Evolutionary conservation across 1,284 basidiomycete species (phyloP).

Genomic region (Marasmius fiardii): DNA sequence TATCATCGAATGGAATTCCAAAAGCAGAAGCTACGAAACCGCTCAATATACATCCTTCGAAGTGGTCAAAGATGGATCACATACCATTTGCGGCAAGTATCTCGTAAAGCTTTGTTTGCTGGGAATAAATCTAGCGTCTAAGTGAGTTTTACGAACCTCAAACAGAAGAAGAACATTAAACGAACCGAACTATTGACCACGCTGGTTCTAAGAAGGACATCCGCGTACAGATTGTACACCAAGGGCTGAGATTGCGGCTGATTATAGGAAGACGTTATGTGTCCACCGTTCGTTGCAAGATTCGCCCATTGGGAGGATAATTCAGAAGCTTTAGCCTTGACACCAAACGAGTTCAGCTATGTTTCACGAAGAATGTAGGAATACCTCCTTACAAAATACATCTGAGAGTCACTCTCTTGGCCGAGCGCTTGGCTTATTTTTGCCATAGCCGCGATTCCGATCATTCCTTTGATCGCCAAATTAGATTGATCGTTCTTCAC

Average conservation of each 20-base stretch:
- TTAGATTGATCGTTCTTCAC: constrained; percentile 26
- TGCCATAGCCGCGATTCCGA: constrained; percentile 38
- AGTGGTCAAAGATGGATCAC: neutral
- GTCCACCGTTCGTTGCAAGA: neutral
- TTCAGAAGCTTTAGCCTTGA: constrained; percentile 6
- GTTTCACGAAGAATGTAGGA: neutral
- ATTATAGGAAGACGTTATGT: constrained; percentile 5
- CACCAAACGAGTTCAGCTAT: neutral
- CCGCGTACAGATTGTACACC: constrained; percentile 13
- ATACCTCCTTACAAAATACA: constrained; percentile 23
- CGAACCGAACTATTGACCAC: constrained; percentile 6
- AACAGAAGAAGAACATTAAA: neutral
- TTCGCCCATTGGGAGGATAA: constrained; percentile 4
- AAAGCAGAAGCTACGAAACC: neutral
- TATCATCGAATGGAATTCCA: constrained; percentile 4
- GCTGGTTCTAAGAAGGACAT: constrained; percentile 7
- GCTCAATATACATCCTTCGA: neutral
- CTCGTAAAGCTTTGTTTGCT: constrained; percentile 6
- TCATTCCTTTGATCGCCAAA: constrained; percentile 38
- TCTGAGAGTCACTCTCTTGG: constrained; percentile 17
- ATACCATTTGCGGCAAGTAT: neutral
- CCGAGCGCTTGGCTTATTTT: constrained; percentile 30
- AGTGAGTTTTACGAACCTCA: neutral
- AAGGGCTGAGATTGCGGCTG: neutral
- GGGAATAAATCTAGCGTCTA: constrained; percentile 1